Percentiles rank a stretch among this genome's conserved stretches.
Evolutionary conservation across 1,139 yeast genomes (phyloP).

Genomic region (Blastobotrys ciferrii): DNA sequence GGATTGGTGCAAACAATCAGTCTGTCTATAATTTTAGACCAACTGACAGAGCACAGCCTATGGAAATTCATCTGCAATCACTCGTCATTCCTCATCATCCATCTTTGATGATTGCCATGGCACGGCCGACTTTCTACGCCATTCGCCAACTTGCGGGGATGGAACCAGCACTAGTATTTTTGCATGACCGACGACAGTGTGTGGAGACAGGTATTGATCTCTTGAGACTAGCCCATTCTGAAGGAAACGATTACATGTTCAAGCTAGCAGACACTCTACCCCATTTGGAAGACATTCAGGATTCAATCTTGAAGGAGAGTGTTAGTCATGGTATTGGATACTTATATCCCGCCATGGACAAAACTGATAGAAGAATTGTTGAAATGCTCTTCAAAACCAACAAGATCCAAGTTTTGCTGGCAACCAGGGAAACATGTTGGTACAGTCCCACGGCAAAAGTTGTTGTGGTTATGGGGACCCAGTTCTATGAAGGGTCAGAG

Average conservation of each 20-base stretch:
- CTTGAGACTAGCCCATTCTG: conserved; percentile 39
- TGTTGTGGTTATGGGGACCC: conserved; percentile 71
- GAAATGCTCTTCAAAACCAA: conserved; percentile 51
- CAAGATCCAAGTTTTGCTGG: conserved; percentile 53
- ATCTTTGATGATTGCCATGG: conserved; percentile 51
- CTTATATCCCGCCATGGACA: conserved; percentile 58
- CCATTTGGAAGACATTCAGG: conserved; percentile 47
- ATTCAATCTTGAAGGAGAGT: conserved; percentile 45
- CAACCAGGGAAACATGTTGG: conserved; percentile 55
- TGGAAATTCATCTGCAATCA: conserved; percentile 60
- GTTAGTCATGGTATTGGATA: conserved; percentile 68
- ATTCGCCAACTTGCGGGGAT: conserved; percentile 25
- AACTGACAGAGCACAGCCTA: conserved; percentile 51
- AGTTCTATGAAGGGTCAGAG: conserved; percentile 68
- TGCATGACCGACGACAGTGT: conserved; percentile 55
- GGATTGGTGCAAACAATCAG: conserved; percentile 70
- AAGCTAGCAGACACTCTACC: conserved; percentile 39
- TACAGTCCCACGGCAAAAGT: conserved; percentile 51
- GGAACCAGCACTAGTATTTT: conserved; percentile 48
- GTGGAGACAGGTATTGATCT: conserved; percentile 52
- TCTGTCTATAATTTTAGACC: conserved; percentile 71
- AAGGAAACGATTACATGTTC: conserved; percentile 39
- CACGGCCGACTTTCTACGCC: conserved; percentile 46
- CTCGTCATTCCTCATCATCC: conserved; percentile 48
- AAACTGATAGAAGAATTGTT: conserved; percentile 53